Percentiles rank a stretch among this genome's conserved stretches.
phyloP scores from a whole-genome alignment of 2,329 filamentous ascomycete species.

The Hypoxylon sp. region DNA sequence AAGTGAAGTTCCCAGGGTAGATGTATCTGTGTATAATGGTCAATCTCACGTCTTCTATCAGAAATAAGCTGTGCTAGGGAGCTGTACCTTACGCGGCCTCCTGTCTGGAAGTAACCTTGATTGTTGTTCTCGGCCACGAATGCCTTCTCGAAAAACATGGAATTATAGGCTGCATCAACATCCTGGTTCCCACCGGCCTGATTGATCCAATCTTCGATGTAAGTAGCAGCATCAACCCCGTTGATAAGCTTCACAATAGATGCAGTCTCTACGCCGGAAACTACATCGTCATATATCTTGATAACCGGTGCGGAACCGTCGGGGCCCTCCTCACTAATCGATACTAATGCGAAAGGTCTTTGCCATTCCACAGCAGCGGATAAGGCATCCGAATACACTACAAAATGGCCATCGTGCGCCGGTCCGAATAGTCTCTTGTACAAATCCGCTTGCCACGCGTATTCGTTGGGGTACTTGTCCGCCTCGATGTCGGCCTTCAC shows the following conservation, averaged over 20 bases:
- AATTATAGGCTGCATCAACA: constrained; percentile 59
- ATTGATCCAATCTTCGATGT: constrained; percentile 52
- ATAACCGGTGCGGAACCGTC: constrained; percentile 50
- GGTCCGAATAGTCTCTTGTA: constrained; percentile 58
- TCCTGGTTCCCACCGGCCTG: constrained; percentile 57
- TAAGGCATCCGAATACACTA: constrained; percentile 59
- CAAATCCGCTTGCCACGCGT: constrained; percentile 59
- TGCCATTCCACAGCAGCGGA: constrained; percentile 57
- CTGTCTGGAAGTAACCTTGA: constrained; percentile 57
- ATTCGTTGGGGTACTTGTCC: constrained; percentile 58
- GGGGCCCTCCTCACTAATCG: constrained; percentile 52
- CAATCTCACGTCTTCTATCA: neutral
- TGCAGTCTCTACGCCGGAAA: constrained; percentile 51
- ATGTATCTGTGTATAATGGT: constrained; percentile 51
- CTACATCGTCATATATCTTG: constrained; percentile 55
- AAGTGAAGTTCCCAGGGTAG: constrained; percentile 59
- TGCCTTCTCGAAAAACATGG: constrained; percentile 58
- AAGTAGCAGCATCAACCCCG: constrained; percentile 51
- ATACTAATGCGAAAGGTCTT: constrained; percentile 51
- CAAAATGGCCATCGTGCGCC: constrained; percentile 61
- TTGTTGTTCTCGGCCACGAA: constrained; percentile 52
- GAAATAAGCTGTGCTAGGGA: neutral
- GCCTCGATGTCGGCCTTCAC: constrained; percentile 54
- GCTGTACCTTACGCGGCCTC: constrained; percentile 53
- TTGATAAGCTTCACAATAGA: constrained; percentile 53